Base-by-base conservation (phyloP, 495 filamentous ascomycete genomes). In the Penicillium ochrochloron region DNA sequence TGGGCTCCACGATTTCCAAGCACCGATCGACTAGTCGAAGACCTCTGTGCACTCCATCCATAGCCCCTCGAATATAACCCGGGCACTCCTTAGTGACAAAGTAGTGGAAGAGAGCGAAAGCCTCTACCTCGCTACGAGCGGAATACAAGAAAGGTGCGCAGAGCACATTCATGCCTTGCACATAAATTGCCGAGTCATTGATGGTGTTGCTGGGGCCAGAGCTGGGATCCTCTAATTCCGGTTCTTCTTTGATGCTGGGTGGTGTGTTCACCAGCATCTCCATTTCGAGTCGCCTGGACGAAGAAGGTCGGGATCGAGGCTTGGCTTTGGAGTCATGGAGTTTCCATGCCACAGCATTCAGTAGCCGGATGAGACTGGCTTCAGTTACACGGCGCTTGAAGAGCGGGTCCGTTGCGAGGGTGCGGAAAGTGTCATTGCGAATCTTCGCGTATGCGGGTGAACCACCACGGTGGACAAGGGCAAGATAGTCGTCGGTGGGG, bases 111-210 rank as follows among this genome's bases (percentile, higher is more conserved):
- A 93, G 88, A 31, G 91, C 88, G 61, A 97, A 98, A 12, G 96
- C 95, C 73, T 99, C 93, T 0, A 93, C 91, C 75, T 99, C 95
- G 69, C 92, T 96, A 63, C 92, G 89, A 19, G 95, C 93, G 3
- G 94, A 93, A 76, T 99, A 99, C 46, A 98, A 84, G 69, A 99
- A 97, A 0, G 95, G 96, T 10, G 95, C 95, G 39, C 92, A 94
- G n/a, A 99, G 86, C n/a, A 98, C 94, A 72, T 98, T 99, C 95
- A 99, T 98, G 61, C 95, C 95, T 73, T 99, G 95, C 6, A 98
- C 96, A 73, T 99, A 99, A 58, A 91, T 92, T 14, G 91, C 90
- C 15, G 88, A 84, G 62, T 90, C 88, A 17, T 78, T 79, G 2
- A 82, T 78, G 23, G 74, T 76, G 11, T 67, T 44, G 15, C 53